Base-by-base conservation (phyloP, 208 protist species). In the Acanthamoeba quina region DNA sequence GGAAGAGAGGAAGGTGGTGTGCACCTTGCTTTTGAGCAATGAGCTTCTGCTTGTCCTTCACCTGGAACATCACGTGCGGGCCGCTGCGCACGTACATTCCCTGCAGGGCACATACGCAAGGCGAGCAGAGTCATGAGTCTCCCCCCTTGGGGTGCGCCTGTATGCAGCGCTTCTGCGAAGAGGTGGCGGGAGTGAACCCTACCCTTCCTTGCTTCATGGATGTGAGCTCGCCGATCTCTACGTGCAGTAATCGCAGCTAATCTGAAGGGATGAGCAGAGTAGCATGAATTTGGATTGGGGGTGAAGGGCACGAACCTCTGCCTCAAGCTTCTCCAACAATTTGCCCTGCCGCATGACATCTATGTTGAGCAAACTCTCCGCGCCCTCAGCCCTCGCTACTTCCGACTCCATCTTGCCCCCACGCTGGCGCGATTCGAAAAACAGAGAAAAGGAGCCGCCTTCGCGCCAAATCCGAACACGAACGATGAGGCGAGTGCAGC, bases 11-110 rank as follows among this genome's bases (percentile, higher is more conserved):
- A 41, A 21, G 5, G 29, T 26, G 26, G n/a, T 44, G 37, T 21
- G 37, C 4, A 52, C 70, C 70, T 80, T 80, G 70, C 70, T 80
- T 80, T 21, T 80, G 70, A 17, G 70, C 37, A 5, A 21, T 41
- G 4, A 80, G 70, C 70, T 26, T 80, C 34, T 80, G 70, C 70
- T 80, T 80, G 70, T 80, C 70, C 70, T 80, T 80, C 9, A 49
- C 70, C 41, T 80, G 70, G 70, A 80, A 80, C 70, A 80, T 80
- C 3, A 80, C 34, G 15, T 80, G 70, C 34, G 70, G 70, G 7
- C 70, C 70, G 29, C 70, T 80, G 37, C 70, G 70, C 5, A 80
- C 70, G 37, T 26, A 80, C 34, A 80, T 37, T 5, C 70, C 29
- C 70, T 80, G 29, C 5, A n/a, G n/a, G 62, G 3, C 21, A 26